A percentile compares a stretch with the other conserved stretches of the same genome.
These are phyloP conservation scores for Aspergillus melleus DNA, from an alignment of 2,329 filamentous ascomycete genomes.

Conservation along the genomic window DNA sequence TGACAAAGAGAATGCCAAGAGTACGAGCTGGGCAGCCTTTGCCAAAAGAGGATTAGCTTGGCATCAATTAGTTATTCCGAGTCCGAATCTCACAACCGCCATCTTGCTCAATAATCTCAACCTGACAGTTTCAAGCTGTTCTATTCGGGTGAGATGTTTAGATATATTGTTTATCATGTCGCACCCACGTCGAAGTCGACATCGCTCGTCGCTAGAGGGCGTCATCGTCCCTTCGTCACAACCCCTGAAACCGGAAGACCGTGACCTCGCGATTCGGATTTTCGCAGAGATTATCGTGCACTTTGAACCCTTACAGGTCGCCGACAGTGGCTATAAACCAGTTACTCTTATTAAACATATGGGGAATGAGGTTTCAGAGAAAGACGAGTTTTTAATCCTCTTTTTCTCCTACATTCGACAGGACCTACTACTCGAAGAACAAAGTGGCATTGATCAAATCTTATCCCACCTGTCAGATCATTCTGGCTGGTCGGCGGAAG, in stretches of 20 bases:
- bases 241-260: constrained; percentile 6
- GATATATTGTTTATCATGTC: too few species aligned
- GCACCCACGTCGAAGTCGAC: background rate
- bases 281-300: constrained; percentile 15
- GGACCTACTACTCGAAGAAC: background rate
- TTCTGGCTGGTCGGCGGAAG: constrained; percentile 1
- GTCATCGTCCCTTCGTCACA: background rate
- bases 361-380: constrained; percentile 14
- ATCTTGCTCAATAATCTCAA: too few species aligned
- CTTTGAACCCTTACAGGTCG: constrained; percentile 14
- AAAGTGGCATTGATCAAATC: background rate
- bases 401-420: constrained; percentile 5
- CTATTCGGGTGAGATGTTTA: too few species aligned
- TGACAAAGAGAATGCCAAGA: too few species aligned
- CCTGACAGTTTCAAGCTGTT: too few species aligned
- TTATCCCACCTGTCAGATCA: background rate
- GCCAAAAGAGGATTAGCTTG: too few species aligned
- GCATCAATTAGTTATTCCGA: too few species aligned
- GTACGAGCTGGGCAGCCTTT: too few species aligned
- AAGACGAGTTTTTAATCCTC: constrained; percentile 4
- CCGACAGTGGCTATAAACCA: constrained; percentile 15
- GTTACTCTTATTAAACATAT: constrained; percentile 18
- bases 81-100: too few species aligned
- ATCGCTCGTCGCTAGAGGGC: background rate
- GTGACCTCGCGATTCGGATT: constrained; percentile 10